Percentiles rank a stretch among this genome's conserved stretches.
These are phyloP conservation scores for Verticillium isaacii DNA, from an alignment of 2,329 filamentous ascomycete genomes.

Conservation along the genomic window DNA sequence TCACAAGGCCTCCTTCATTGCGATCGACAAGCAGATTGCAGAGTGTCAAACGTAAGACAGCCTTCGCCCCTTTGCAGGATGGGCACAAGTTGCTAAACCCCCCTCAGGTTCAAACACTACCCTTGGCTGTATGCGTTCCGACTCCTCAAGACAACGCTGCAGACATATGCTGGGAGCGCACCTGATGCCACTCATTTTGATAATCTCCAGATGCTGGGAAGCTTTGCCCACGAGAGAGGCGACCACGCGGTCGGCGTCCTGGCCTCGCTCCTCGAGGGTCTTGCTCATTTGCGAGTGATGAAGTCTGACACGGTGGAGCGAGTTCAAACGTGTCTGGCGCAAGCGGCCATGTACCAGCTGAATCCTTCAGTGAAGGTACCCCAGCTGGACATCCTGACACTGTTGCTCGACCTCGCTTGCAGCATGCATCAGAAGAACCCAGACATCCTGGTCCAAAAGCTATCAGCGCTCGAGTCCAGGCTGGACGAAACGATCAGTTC, in stretches of 20 bases:
- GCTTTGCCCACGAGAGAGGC: conserved; percentile 52
- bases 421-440: conserved; percentile 60
- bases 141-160: conserved; percentile 66
- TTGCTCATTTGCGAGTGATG: conserved; percentile 61
- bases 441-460: conserved; percentile 52
- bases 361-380: conserved; percentile 58
- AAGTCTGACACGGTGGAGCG: conserved; percentile 64
- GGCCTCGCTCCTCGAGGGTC: conserved; percentile 62
- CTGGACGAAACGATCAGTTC: conserved; percentile 51
- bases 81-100: not conserved
- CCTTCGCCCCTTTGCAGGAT: not conserved
- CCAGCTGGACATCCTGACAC: conserved; percentile 61
- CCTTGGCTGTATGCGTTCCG: conserved; percentile 76
- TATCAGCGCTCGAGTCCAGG: conserved; percentile 55
- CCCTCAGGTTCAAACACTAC: conserved; percentile 54
- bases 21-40: conserved; percentile 62
- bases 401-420: conserved; percentile 66
- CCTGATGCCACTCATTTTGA: conserved; percentile 62
- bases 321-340: conserved; percentile 69
- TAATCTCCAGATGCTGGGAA: conserved; percentile 60
- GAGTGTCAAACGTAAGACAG: conserved; percentile 60
- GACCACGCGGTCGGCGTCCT: conserved; percentile 63
- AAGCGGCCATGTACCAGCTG: conserved; percentile 66
- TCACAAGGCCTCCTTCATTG: conserved; percentile 67
- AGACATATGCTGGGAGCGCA: conserved; percentile 55